Evolutionary conservation across 495 filamentous ascomycete species (phyloP), one percentile per base, ranked within the genome.

Genomic region (Aspergillus homomorphus): DNA sequence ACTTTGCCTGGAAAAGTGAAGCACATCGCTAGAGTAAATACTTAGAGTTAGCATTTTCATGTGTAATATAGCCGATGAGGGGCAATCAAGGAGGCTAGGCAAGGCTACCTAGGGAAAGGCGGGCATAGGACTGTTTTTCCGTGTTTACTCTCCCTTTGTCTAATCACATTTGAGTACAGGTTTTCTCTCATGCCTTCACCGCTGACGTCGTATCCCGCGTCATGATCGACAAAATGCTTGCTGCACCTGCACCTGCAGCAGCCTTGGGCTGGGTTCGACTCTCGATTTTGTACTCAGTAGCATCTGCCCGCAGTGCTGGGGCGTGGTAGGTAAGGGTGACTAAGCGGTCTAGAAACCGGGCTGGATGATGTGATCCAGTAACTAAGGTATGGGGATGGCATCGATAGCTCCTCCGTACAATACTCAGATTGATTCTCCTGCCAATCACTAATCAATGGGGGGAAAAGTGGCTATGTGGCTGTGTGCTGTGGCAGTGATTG

Each of bases 301-400:
- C n/a, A 38, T 38, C 33, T 38, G 33, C 33, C 33, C 15, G 33
- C 33, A 38, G 33, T n/a, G 23, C 24, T 28, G 49, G 30, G 18
- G 49, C 23, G 15, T 38, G 15, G 19, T 9, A 51, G n/a, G 4
- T 51, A 6, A 14, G n/a, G 16, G 22, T 53, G 51, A 53, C 51
- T 53, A 53, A 53, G 51, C 51, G 16, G 30, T 53, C 51, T 53
- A 53, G 30, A 53, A 41, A 12, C 18, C 22, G 33, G 12, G 15
- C 12, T 38, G 4, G n/a, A 38, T 12, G 2, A 38, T 12, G 2
- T 38, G 10, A n/a, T n/a, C n/a, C n/a, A n/a, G n/a, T n/a, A n/a
- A n/a, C n/a, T n/a, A n/a, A n/a, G n/a, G n/a, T n/a, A n/a, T n/a
- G n/a, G n/a, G n/a, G n/a, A n/a, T n/a, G n/a, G n/a, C n/a, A n/a